Conservation (phyloP, 352 stramenopile genomes). For the Globisporangium spiculum region DNA sequence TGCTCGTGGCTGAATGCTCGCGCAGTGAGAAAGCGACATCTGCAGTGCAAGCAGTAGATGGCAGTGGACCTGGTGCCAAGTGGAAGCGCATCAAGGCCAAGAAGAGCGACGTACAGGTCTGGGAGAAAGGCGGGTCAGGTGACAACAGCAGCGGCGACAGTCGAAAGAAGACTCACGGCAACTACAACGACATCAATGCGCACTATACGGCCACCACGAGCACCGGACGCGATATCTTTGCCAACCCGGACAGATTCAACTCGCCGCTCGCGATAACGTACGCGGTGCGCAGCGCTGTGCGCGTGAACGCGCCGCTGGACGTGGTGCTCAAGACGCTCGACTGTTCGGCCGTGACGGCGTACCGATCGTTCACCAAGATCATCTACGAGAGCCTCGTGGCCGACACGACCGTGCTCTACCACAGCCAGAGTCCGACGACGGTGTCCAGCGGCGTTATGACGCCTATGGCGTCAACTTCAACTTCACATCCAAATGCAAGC, state of each 20-base stretch:
- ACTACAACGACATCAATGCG: not conserved
- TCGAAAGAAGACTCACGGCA: not conserved
- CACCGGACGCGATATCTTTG: not conserved
- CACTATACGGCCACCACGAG: not conserved
- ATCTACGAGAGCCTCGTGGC: slow-evolving; percentile 71
- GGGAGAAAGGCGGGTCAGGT: slow-evolving; percentile 45
- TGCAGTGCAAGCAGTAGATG: not conserved
- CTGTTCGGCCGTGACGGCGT: slow-evolving; percentile 43
- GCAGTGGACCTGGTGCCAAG: not conserved
- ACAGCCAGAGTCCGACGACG: slow-evolving; percentile 29
- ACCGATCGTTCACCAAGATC: slow-evolving; percentile 72
- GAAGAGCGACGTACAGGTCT: slow-evolving; percentile 34
- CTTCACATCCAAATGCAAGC: not conserved
- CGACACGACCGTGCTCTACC: slow-evolving; percentile 75
- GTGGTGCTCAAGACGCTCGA: slow-evolving; percentile 63
- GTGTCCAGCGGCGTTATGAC: not conserved
- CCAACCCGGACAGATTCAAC: not conserved
- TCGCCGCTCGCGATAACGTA: slow-evolving; percentile 22
- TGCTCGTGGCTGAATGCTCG: slow-evolving; percentile 36
- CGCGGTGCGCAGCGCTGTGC: slow-evolving; percentile 56
- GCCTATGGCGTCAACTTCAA: not conserved
- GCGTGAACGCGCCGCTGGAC: slow-evolving; percentile 48
- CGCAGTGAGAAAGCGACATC: not conserved
- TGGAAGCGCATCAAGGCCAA: slow-evolving; percentile 39
- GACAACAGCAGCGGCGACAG: slow-evolving; percentile 11